Conservation (phyloP, 1,139 yeast genomes). For the Spencermartinsiella ligniputridi region DNA sequence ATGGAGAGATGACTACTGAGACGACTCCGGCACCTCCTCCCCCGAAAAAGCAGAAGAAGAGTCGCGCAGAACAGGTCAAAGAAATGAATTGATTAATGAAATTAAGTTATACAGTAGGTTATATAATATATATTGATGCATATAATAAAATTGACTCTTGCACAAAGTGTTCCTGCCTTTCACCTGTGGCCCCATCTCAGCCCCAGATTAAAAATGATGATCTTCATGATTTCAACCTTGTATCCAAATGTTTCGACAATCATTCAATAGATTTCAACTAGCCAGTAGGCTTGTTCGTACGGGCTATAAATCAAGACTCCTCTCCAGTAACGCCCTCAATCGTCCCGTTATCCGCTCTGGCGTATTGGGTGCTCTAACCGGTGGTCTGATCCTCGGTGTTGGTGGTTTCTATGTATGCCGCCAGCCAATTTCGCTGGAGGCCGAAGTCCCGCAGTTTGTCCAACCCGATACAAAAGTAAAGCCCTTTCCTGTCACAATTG, state of each 20-base stretch:
- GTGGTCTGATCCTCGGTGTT: not conserved
- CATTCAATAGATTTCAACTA: not conserved
- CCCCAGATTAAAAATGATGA: too few relatives aligned
- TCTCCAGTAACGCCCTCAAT: not conserved
- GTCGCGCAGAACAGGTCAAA: slow-evolving; percentile 2
- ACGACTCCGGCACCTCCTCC: slow-evolving; percentile 14
- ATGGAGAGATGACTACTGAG: slow-evolving; percentile 13
- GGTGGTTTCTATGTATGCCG: not conserved
- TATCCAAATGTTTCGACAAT: not conserved
- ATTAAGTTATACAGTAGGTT: too few relatives aligned
- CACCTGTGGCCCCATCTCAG: too few relatives aligned
- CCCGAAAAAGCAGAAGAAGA: slow-evolving; percentile 19
- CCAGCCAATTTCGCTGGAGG: not conserved
- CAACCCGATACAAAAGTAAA: slow-evolving; percentile 34
- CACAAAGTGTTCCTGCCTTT: too few relatives aligned
- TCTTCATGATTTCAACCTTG: too few relatives aligned
- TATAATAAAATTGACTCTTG: too few relatives aligned
- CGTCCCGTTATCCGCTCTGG: too few relatives aligned
- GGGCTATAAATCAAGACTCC: not conserved
- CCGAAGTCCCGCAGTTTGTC: slow-evolving; percentile 6
- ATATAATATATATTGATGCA: too few relatives aligned
- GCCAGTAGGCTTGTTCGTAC: not conserved
- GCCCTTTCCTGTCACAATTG: slow-evolving; percentile 30
- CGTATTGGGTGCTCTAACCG: not conserved
- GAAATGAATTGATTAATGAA: too few relatives aligned